phyloP scores from a whole-genome alignment of 1,284 basidiomycete genomes.

The Agaricales sp. region DNA sequence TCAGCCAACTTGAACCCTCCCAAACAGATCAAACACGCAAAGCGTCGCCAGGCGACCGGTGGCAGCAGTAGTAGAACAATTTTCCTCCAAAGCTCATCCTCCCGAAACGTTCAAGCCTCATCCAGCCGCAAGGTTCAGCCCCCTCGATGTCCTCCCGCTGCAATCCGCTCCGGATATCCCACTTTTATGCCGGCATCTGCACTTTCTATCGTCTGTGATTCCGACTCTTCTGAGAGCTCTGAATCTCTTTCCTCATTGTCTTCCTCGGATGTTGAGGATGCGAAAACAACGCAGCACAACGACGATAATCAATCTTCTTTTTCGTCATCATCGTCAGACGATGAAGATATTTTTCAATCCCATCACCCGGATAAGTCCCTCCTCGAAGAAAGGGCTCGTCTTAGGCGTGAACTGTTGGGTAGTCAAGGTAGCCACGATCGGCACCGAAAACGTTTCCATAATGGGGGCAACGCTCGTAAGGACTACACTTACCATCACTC shows the following conservation, averaged over 20 bases:
- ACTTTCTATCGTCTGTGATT: slow-evolving; percentile 26
- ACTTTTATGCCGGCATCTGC: slow-evolving; percentile 60
- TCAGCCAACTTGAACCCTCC: slow-evolving; percentile 6
- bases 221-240: slow-evolving; percentile 17
- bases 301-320: neutral
- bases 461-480: slow-evolving; percentile 52
- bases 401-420: slow-evolving; percentile 45
- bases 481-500: neutral
- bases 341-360: slow-evolving; percentile 51
- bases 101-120: neutral
- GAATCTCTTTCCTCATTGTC: slow-evolving; percentile 18
- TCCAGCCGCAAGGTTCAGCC: slow-evolving; percentile 7
- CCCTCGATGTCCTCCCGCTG: slow-evolving; percentile 1
- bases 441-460: slow-evolving; percentile 34
- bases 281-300: slow-evolving; percentile 33
- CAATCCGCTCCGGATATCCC: slow-evolving; percentile 23
- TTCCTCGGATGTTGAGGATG: slow-evolving; percentile 18
- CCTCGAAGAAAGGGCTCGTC: slow-evolving; percentile 21
- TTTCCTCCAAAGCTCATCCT: neutral
- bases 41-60: neutral
- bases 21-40: neutral
- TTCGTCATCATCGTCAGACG: slow-evolving; percentile 23
- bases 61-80: neutral
- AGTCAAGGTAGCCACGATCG: slow-evolving; percentile 24
- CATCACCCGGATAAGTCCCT: slow-evolving; percentile 32